Evolutionary conservation across 345 rosid species (phyloP).

Genomic region (Camelina laxa): DNA sequence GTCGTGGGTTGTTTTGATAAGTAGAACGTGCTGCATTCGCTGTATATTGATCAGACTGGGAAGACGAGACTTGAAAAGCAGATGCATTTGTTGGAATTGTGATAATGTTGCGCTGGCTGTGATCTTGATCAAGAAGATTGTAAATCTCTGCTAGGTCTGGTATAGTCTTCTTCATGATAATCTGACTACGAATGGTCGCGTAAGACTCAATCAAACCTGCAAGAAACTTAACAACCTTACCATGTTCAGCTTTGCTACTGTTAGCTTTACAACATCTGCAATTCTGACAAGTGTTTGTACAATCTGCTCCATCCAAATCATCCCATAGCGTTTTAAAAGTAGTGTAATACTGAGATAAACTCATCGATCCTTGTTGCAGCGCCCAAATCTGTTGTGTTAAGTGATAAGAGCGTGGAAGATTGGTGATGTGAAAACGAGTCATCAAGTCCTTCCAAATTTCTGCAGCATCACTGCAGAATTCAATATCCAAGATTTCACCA

Average conservation of each 20-base stretch:
- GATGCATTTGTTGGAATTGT: not conserved
- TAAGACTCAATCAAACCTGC: not conserved
- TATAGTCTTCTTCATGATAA: not conserved
- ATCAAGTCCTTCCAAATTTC: not conserved
- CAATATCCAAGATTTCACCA: not conserved
- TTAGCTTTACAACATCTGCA: not conserved
- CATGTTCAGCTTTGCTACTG: not conserved
- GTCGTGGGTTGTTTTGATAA: not conserved
- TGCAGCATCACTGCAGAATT: not conserved
- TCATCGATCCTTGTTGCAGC: not conserved
- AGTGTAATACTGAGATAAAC: not conserved
- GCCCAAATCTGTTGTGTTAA: not conserved
- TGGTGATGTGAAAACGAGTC: not conserved
- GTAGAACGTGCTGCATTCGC: not conserved
- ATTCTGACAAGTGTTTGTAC: not conserved
- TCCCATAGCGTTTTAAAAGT: not conserved
- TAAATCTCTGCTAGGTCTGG: not conserved
- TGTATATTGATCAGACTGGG: accelerated
- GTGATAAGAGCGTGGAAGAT: not conserved
- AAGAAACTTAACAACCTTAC: not conserved
- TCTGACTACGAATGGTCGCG: not conserved
- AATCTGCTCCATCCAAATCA: not conserved
- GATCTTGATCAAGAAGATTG: not conserved
- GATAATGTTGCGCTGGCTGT: not conserved
- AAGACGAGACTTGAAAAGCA: not conserved